Percentiles rank a stretch among this genome's conserved stretches.
Evolutionary conservation across 2,329 filamentous ascomycete species (phyloP).

Genomic region (Verticillium zaregamsianum): DNA sequence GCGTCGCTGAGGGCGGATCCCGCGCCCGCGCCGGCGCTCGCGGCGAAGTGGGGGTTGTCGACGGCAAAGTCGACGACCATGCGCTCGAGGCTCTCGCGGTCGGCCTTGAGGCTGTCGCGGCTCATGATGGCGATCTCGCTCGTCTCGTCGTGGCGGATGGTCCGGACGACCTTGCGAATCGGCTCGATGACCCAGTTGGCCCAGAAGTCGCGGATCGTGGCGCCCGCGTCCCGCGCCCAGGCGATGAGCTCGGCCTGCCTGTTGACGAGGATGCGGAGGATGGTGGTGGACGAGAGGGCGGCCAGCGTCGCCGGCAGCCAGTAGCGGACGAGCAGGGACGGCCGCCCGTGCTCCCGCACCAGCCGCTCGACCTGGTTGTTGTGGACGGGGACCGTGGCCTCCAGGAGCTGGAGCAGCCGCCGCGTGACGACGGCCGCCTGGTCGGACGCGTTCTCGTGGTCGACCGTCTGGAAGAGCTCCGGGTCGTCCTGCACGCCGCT

Average conservation of each 20-base stretch:
- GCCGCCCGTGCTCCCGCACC: slow-evolving; percentile 66
- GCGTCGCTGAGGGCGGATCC: slow-evolving; percentile 53
- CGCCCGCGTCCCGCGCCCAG: slow-evolving; percentile 76
- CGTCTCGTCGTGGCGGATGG: slow-evolving; percentile 86
- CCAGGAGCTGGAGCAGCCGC: slow-evolving; percentile 66
- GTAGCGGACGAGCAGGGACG: slow-evolving; percentile 72
- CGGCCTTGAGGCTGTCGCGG: slow-evolving; percentile 82
- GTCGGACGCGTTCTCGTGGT: slow-evolving; percentile 37
- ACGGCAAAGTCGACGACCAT: slow-evolving; percentile 97
- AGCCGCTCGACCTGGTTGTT: slow-evolving; percentile 49
- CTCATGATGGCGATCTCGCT: slow-evolving; percentile 98
- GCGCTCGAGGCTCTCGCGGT: slow-evolving; percentile 86
- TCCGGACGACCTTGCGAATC: slow-evolving; percentile 75
- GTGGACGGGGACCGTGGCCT: slow-evolving; percentile 63
- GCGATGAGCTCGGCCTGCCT: slow-evolving; percentile 70
- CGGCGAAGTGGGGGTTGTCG: slow-evolving; percentile 66
- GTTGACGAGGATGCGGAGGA: slow-evolving; percentile 74
- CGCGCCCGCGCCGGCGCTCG: slow-evolving; percentile 22
- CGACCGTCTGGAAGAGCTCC: slow-evolving; percentile 49
- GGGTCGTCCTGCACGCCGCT: slow-evolving; percentile 57
- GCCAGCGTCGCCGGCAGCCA: slow-evolving; percentile 75
- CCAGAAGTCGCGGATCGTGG: slow-evolving; percentile 85
- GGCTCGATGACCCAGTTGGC: slow-evolving; percentile 94
- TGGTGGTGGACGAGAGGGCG: slow-evolving; percentile 78
- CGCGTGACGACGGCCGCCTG: slow-evolving; percentile 59